Conservation (phyloP, 345 rosid species). For the Bretschneidera sinensis region DNA sequence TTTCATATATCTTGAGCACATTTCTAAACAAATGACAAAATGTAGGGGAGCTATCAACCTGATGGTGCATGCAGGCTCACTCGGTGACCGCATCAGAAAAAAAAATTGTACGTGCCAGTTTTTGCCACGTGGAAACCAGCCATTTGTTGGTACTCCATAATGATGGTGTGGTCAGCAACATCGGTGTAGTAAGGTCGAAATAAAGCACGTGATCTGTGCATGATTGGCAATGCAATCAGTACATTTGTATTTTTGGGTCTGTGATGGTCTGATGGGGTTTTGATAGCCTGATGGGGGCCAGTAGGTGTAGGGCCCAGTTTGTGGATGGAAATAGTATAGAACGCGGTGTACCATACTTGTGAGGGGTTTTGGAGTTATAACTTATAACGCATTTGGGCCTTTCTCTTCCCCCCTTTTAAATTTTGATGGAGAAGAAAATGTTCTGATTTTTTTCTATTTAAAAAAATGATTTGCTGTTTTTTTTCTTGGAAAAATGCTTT, state of each 20-base stretch:
- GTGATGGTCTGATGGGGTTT: slow-evolving; percentile 24
- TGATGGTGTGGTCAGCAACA: no score
- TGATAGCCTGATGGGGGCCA: slow-evolving; percentile 17
- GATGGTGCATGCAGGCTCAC: neutral
- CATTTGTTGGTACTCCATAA: slow-evolving; percentile 2
- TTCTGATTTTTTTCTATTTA: no score
- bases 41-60: neutral
- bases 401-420: no score
- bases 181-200: slow-evolving; percentile 17
- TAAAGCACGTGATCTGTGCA: slow-evolving; percentile 37
- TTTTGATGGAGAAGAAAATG: neutral
- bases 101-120: slow-evolving; percentile 22
- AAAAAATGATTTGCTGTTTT: no score
- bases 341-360: slow-evolving; percentile 40
- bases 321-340: slow-evolving; percentile 46
- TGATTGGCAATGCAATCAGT: slow-evolving; percentile 37
- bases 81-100: slow-evolving; percentile 17
- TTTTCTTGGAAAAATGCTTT: no score
- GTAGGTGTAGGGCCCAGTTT: slow-evolving; percentile 11
- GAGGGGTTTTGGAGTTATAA: slow-evolving; percentile 31
- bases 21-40: slow-evolving; percentile 27
- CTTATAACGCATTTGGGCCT: slow-evolving; percentile 13
- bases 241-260: slow-evolving; percentile 17
- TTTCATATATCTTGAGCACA: slow-evolving; percentile 24
- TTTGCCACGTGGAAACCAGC: slow-evolving; percentile 16